These are phyloP conservation scores for Lepidium aucheri DNA, from an alignment of 345 rosid species.

Conservation along the genomic window DNA sequence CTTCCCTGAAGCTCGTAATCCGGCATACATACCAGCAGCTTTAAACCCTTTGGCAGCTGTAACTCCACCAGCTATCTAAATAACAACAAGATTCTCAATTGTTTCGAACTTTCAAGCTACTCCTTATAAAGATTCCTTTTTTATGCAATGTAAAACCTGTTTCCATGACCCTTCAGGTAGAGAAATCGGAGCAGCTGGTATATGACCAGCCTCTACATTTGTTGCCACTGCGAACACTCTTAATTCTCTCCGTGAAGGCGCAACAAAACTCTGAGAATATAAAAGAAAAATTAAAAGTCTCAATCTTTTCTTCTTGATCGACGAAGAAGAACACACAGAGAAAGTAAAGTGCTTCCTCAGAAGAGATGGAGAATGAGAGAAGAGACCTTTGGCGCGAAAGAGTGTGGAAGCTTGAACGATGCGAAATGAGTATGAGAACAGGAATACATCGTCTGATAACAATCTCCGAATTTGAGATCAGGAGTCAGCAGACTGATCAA, in stretches of 20 bases:
- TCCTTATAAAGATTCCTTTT: not conserved
- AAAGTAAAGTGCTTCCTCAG: not conserved
- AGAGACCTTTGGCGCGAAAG: slow-evolving; percentile 33
- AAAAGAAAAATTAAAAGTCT: not conserved
- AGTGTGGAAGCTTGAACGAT: slow-evolving; percentile 31
- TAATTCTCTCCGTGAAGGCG: slow-evolving; percentile 30
- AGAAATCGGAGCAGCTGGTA: slow-evolving; percentile 79
- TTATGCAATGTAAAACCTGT: slow-evolving; percentile 34
- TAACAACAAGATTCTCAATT: not conserved
- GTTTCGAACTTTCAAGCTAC: not conserved
- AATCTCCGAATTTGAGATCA: slow-evolving; percentile 1
- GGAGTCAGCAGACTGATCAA: not conserved
- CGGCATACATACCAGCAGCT: slow-evolving; percentile 79
- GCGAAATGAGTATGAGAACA: slow-evolving; percentile 26
- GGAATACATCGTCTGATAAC: slow-evolving; percentile 20
- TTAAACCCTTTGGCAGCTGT: slow-evolving; percentile 89
- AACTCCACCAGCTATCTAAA: slow-evolving; percentile 82
- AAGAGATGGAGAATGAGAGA: not conserved
- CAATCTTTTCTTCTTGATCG: not conserved
- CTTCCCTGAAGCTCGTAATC: slow-evolving; percentile 76
- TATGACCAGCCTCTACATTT: slow-evolving; percentile 35
- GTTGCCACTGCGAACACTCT: slow-evolving; percentile 31
- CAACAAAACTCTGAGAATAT: not conserved
- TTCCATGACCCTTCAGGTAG: slow-evolving; percentile 84
- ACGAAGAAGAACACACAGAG: not conserved